These are phyloP conservation scores for Chenopodium suecicum DNA, from an alignment of 148 eudicot species.

Conservation along the genomic window DNA sequence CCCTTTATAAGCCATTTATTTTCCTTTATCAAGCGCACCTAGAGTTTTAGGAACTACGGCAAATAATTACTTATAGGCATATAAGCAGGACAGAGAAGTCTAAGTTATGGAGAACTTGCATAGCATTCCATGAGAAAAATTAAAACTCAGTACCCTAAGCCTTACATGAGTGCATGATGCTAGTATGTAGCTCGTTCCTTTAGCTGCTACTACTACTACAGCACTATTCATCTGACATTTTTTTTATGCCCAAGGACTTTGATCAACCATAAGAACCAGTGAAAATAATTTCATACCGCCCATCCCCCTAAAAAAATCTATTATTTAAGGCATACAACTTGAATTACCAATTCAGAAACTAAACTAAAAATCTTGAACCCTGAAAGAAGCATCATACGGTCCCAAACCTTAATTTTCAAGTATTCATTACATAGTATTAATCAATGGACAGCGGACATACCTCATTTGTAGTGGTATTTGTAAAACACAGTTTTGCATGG, in stretches of 20 bases:
- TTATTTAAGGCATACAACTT: not conserved
- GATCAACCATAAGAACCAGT: not conserved
- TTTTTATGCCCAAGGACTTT: not conserved
- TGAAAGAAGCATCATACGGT: not conserved
- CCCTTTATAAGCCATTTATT: too few species aligned
- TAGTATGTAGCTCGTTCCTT: too few species aligned
- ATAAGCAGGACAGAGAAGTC: not conserved
- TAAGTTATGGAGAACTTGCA: not conserved
- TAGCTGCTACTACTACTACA: too few species aligned
- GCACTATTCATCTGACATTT: too few species aligned
- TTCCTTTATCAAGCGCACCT: not conserved
- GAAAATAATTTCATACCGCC: not conserved
- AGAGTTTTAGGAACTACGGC: not conserved
- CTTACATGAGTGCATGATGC: not conserved
- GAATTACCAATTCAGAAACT: not conserved
- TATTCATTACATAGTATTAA: not conserved
- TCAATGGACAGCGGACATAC: slow-evolving; percentile 26
- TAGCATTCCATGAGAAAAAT: not conserved
- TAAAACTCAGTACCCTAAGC: not conserved
- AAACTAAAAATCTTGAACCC: not conserved
- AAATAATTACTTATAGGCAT: not conserved
- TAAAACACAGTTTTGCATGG: slow-evolving; percentile 78
- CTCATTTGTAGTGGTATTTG: slow-evolving; percentile 94
- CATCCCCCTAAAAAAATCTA: not conserved
- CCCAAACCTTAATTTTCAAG: not conserved